These are phyloP conservation scores for Hyphopichia buzzinii DNA, from an alignment of 1,139 yeast genomes.

Conservation along the genomic window DNA sequence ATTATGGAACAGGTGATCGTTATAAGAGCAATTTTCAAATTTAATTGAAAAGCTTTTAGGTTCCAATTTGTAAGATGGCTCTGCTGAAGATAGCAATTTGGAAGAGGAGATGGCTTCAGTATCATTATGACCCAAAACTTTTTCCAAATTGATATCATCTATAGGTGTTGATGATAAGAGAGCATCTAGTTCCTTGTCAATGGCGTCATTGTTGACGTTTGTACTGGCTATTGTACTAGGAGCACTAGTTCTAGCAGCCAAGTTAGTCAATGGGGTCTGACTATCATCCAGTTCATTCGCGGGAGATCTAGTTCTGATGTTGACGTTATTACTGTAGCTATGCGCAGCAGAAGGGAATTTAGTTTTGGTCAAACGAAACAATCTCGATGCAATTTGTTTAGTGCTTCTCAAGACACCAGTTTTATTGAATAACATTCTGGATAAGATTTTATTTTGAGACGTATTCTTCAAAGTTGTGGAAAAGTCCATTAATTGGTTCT, in stretches of 20 bases:
- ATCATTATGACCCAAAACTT: slow-evolving; percentile 3
- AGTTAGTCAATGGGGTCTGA: slow-evolving; percentile 24
- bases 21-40: not conserved
- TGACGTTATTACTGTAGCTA: slow-evolving; percentile 3
- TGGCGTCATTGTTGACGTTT: slow-evolving; percentile 17
- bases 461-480: slow-evolving; percentile 28
- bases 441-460: slow-evolving; percentile 42
- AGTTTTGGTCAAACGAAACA: slow-evolving; percentile 22
- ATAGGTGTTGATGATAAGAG: slow-evolving; percentile 24
- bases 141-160: slow-evolving; percentile 14
- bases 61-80: not conserved
- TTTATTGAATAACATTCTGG: slow-evolving; percentile 40
- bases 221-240: slow-evolving; percentile 1
- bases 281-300: slow-evolving; percentile 22
- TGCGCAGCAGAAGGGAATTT: not conserved
- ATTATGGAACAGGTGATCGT: slow-evolving; percentile 6
- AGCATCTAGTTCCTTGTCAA: slow-evolving; percentile 26
- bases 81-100: not conserved
- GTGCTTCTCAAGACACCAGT: slow-evolving; percentile 38
- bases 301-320: slow-evolving; percentile 2
- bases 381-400: slow-evolving; percentile 40
- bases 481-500: slow-evolving; percentile 23
- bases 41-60: not conserved
- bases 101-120: slow-evolving; percentile 12
- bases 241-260: slow-evolving; percentile 6